Percentiles rank a stretch among this genome's conserved stretches.
Conservation (phyloP, 2,329 filamentous ascomycete species). For the Diaporthe citri region DNA sequence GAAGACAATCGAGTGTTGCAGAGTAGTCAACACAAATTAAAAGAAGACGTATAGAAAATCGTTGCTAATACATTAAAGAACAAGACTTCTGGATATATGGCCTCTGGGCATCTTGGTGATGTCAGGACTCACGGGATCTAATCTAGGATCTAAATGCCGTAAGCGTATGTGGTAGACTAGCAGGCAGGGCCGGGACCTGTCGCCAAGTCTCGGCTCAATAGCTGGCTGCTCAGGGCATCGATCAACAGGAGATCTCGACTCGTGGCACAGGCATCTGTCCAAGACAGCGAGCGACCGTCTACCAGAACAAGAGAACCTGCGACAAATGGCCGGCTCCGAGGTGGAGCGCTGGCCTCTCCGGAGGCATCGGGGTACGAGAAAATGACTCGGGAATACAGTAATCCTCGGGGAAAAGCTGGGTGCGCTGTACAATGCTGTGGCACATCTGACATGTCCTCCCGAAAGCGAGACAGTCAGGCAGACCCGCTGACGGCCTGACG, state of each 20-base stretch:
- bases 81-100: neutral
- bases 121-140: constrained; percentile 21
- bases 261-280: neutral
- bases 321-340: constrained; percentile 22
- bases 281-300: neutral
- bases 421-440: neutral
- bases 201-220: neutral
- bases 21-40: neutral
- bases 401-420: neutral
- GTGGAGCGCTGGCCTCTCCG: constrained; percentile 1
- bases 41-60: neutral
- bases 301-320: constrained; percentile 4
- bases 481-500: constrained; percentile 17
- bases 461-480: constrained; percentile 8
- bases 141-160: neutral
- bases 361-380: constrained; percentile 11
- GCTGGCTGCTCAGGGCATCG: neutral
- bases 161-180: neutral
- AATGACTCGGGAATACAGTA: constrained; percentile 21
- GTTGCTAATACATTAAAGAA: neutral
- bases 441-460: constrained; percentile 2
- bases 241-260: neutral
- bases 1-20: neutral
- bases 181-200: neutral
- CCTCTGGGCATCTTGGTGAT: constrained; percentile 16